These are phyloP conservation scores for Parastagonospora avenae DNA, from an alignment of 2,329 filamentous ascomycete genomes.

Conservation along the genomic window DNA sequence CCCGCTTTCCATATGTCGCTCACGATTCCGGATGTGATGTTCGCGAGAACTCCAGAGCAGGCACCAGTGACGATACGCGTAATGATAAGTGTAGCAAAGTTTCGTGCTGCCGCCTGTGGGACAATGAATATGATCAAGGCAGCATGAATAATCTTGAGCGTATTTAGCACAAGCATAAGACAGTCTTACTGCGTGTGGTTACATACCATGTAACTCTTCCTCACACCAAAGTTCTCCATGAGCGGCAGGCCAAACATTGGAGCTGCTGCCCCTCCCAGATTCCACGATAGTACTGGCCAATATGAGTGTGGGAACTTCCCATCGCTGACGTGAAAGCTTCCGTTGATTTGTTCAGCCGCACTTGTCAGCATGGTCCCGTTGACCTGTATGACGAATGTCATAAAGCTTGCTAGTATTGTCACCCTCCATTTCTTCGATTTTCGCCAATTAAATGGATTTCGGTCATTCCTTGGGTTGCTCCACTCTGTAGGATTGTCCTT, in stretches of 20 bases:
- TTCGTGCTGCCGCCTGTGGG: conserved; percentile 50
- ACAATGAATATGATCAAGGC: conserved; percentile 51
- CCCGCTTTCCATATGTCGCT: conserved; percentile 47
- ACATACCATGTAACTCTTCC: conserved; percentile 50
- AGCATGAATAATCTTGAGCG: conserved; percentile 40
- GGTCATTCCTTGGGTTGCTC: conserved; percentile 26
- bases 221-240: conserved; percentile 53
- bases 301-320: conserved; percentile 48
- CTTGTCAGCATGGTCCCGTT: conserved; percentile 42
- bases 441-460: conserved; percentile 51
- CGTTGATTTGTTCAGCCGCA: conserved; percentile 42
- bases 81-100: conserved; percentile 53
- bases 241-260: conserved; percentile 50
- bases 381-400: conserved; percentile 43
- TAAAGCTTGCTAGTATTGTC: conserved; percentile 51
- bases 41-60: conserved; percentile 51
- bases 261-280: conserved; percentile 49
- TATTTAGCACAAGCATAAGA: neutral
- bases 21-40: conserved; percentile 44
- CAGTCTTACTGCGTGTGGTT: neutral
- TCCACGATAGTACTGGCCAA: conserved; percentile 51
- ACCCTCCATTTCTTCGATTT: conserved; percentile 49
- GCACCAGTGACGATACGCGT: conserved; percentile 53
- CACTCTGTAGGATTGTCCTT: conserved; percentile 20
- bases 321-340: conserved; percentile 48